Base-by-base conservation (phyloP, 352 stramenopile genomes). In the Globisporangium radiosum region DNA sequence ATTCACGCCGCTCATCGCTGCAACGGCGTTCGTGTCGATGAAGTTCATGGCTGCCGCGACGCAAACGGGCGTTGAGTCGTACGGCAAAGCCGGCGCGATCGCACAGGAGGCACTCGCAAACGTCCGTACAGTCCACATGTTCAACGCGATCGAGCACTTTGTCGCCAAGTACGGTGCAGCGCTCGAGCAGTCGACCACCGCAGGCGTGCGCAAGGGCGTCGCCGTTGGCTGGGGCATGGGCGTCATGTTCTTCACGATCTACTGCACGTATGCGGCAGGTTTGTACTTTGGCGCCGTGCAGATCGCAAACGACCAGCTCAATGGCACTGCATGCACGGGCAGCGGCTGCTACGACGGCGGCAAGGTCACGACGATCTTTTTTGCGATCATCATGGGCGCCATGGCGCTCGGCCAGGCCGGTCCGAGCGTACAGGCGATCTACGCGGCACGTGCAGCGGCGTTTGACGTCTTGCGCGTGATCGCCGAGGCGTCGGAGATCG, bases 261-360 rank as follows among this genome's bases (percentile, higher is more conserved):
- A 87, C 59, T 83, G 77, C 62, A 86, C 81, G 10, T 95, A 95
- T 63, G 81, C 76, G 15, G 65, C 75, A 5, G 85, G 85, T 3
- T 88, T 95, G 70, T 92, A 75, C 69, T 94, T 90, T 55, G 84
- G 85, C 10, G 82, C 82, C 1, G 63, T 85, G 2, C 73, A 84
- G 67, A 70, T 92, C n/a, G 69, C 71, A 8, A 76, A 87, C 60
- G 82, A 90, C 52, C 19, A 73, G 68, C 60, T 87, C 10, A 73
- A 75, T 15, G 72, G 72, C 44, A 65, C 77, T 13, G 47, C 25
- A 0, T 91, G 78, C 62, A 63, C 56, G 7, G 69, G 68, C 39
- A 51, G 65, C 49, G 57, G 54, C 10, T 87, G 84, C 54, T 90
- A 89, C 66, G 59, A 87, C 57, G 78, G 81, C 44, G 78, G 81